Percentiles rank a stretch among this genome's conserved stretches.
phyloP scores from a whole-genome alignment of 2,329 filamentous ascomycete species.

The Fusarium lyarnte region DNA sequence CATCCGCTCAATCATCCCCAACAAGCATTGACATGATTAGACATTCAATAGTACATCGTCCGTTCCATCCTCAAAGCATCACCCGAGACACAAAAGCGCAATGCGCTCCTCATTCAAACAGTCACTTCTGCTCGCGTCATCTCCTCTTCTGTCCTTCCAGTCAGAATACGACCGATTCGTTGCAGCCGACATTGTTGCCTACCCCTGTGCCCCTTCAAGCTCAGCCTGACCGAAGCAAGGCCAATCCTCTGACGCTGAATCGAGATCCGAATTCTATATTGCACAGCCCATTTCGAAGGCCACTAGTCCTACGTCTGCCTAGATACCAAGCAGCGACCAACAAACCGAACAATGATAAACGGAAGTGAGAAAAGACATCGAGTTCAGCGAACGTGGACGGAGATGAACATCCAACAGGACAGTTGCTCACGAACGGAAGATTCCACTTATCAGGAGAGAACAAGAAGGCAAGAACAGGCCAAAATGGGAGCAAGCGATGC shows the following conservation, averaged over 20 bases:
- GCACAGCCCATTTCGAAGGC: no score
- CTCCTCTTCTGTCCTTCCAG: accelerated
- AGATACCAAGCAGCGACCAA: background rate
- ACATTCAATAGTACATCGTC: background rate
- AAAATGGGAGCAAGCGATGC: no score
- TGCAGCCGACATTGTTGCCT: accelerated
- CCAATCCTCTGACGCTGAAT: no score
- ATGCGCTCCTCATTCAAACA: background rate
- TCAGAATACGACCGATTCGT: no score
- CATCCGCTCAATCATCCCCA: background rate
- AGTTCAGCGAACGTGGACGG: background rate
- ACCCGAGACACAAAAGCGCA: background rate
- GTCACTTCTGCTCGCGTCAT: no score
- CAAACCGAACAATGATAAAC: background rate
- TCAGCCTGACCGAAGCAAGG: background rate
- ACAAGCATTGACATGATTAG: background rate
- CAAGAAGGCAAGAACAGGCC: background rate
- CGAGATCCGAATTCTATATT: no score
- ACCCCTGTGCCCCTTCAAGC: accelerated
- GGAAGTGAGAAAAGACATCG: background rate
- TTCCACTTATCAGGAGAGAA: background rate
- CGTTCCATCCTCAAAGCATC: background rate
- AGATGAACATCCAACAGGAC: background rate
- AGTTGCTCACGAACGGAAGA: no score
- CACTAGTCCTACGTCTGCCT: background rate